A percentile compares a stretch with the other conserved stretches of the same genome.
phyloP scores from a whole-genome alignment of 371 early-diverging fungal genomes.

The Circinella umbellata region DNA sequence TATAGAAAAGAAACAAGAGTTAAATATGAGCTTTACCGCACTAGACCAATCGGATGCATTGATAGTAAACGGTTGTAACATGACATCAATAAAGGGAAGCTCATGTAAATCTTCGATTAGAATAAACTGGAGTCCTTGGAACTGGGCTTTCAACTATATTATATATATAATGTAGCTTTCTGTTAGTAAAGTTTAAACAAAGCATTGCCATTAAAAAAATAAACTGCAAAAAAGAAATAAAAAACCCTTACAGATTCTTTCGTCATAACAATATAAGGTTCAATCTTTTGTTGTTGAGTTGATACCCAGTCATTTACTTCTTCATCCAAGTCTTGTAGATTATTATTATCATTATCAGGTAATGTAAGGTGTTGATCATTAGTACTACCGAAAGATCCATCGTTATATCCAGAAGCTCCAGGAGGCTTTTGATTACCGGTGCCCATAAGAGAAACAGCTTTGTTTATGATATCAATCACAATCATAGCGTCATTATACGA shows the following conservation, averaged over 20 bases:
- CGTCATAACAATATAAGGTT: constrained; percentile 54
- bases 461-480: constrained; percentile 80
- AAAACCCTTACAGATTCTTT: constrained; percentile 43
- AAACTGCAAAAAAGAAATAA: no score
- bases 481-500: constrained; percentile 87
- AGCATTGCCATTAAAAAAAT: no score
- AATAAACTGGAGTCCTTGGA: constrained; percentile 71
- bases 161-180: not conserved
- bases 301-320: not conserved
- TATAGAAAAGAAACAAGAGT: no score
- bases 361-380: not conserved
- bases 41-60: constrained; percentile 78
- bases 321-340: not conserved
- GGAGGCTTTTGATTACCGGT: constrained; percentile 14
- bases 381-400: not conserved
- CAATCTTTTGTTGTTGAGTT: constrained; percentile 21
- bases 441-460: constrained; percentile 65
- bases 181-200: not conserved
- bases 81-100: constrained; percentile 79
- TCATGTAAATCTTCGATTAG: constrained; percentile 83
- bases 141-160: constrained; percentile 43
- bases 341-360: not conserved
- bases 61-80: constrained; percentile 67
- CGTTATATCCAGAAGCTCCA: constrained; percentile 15
- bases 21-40: constrained; percentile 24